Base-by-base conservation (phyloP, 108 stramenopile species). In the Mayamaea pseudoterrestris region DNA sequence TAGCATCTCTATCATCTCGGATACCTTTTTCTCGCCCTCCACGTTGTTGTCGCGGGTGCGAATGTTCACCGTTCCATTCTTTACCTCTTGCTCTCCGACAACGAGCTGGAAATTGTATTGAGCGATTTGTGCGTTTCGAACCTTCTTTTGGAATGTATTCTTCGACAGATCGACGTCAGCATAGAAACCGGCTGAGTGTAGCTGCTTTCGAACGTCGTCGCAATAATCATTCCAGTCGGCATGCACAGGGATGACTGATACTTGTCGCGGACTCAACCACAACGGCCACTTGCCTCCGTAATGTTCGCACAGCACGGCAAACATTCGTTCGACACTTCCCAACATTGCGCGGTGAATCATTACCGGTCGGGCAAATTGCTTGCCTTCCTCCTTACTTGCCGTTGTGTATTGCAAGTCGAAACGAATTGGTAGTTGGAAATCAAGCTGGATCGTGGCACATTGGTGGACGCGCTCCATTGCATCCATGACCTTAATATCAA, bases 401-500 rank as follows among this genome's bases (percentile, higher is more conserved):
- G 84, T 87, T 57, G 71, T 90, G 73, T 90, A 90, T 50, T 84
- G 71, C 57, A 99, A 75, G 57, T 93, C 86, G 61, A 99, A 99
- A 23, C 97, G 90, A 53, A 97, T 96, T 9, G 98, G 98, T 16
- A 98, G 87, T 69, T 99, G 98, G 66, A 99, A 99, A 60, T 99
- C 98, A 23, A 99, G 78, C 66, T 99, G 98, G 8, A 99, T 68
- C 23, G 98, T 99, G 39, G 98, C 98, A 72, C 98, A 99, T 64
- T 99, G 98, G 58, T 99, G 98, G 13, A 96, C 78, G 41, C 98
- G 84, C 23, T 98, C 96, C 92, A 99, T 88, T 41, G 96, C 94
- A 76, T 99, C 98, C 75, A 92, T 95, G 5, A 99, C 97, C 83
- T 99, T 99, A 71, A 99, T 98, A 70, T 99, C 98, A 65, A 99